Evolutionary conservation across 306 rosid genomes (phyloP), one percentile per base, ranked within the genome.

Genomic region (Hylodesmum podocarpum): DNA sequence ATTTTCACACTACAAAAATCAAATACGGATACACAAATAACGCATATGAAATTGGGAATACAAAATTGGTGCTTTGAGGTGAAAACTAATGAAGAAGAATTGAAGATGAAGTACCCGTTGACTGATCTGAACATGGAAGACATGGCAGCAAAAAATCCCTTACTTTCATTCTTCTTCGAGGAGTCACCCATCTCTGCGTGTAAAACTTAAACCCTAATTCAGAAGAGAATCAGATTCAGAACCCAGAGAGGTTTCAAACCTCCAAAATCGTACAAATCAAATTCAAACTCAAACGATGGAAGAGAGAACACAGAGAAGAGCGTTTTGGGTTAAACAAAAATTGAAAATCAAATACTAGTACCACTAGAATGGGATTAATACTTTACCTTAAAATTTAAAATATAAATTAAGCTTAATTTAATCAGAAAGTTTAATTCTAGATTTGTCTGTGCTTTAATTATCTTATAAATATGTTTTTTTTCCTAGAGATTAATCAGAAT

Each of bases 41-140:
- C n/a, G 57, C 43, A 44, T 12, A 57, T 4, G 37, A 31, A 72
- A 57, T 27, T 58, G 41, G 39, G 54, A 15, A 29, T 24, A 41
- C 6, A 40, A 0, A 70, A 29, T 31, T 43, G 37, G n/a, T 43
- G 39, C n/a, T 53, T 73, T 27, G 37, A 76, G 24, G 29, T 36
- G 61, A 70, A n/a, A n/a, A 64, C 36, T 75, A 43, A 53, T 39
- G 49, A 79, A 64, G n/a, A n/a, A n/a, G 25, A 49, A 54, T 19
- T 33, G 40, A 70, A 70, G 21, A 70, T 39, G 72, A 62, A 28
- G 78, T 83, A 94, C 98, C 98, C 96, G 80, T 87, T 87, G 29
- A 94, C 97, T 70, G 98, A 94, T 90, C 96, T 58, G 81, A 94
- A 83, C 70, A 74, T 64, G 80, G 97, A 94, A 72, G 81, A 83